Percentiles rank a stretch among this genome's conserved stretches.
These are phyloP conservation scores for Hypoxylon cercidicola DNA, from an alignment of 495 filamentous ascomycete species.

Conservation along the genomic window DNA sequence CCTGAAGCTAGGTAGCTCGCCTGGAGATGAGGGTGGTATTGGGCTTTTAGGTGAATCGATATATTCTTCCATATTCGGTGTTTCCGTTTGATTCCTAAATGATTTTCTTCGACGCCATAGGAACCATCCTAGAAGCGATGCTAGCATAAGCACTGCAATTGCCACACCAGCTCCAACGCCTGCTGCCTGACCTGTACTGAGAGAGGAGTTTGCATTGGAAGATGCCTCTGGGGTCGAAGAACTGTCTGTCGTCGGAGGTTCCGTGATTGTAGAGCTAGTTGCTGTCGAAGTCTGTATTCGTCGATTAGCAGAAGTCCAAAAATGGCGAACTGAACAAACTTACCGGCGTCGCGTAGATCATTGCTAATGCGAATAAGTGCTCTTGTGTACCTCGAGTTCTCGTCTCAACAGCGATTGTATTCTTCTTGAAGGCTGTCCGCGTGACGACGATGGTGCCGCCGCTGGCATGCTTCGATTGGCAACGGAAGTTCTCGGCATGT, in stretches of 20 bases:
- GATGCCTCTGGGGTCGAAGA: not conserved
- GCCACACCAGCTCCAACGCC: slow-evolving; percentile 34
- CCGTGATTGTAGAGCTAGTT: slow-evolving; percentile 6
- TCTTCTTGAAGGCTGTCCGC: slow-evolving; percentile 20
- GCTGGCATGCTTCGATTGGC: slow-evolving; percentile 16
- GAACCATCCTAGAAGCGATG: slow-evolving; percentile 11
- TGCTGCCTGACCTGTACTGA: slow-evolving; percentile 21
- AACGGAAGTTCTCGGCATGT: slow-evolving; percentile 27
- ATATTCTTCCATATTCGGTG: not conserved
- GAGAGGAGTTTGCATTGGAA: not conserved
- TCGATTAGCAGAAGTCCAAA: not conserved
- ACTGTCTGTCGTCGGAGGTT: not conserved
- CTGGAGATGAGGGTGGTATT: not conserved
- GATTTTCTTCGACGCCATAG: slow-evolving; percentile 16
- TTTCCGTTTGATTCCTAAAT: not conserved
- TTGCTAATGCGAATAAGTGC: slow-evolving; percentile 42
- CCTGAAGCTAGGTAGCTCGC: not conserved
- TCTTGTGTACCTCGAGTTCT: slow-evolving; percentile 20
- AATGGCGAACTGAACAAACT: slow-evolving; percentile 1
- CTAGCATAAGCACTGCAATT: slow-evolving; percentile 23
- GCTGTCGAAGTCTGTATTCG: slow-evolving; percentile 9
- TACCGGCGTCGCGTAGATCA: slow-evolving; percentile 42
- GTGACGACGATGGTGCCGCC: slow-evolving; percentile 12
- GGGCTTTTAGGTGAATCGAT: not conserved
- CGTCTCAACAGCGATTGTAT: slow-evolving; percentile 21